Conservation (phyloP, 768 basidiomycete species). For the Russula earlei region DNA sequence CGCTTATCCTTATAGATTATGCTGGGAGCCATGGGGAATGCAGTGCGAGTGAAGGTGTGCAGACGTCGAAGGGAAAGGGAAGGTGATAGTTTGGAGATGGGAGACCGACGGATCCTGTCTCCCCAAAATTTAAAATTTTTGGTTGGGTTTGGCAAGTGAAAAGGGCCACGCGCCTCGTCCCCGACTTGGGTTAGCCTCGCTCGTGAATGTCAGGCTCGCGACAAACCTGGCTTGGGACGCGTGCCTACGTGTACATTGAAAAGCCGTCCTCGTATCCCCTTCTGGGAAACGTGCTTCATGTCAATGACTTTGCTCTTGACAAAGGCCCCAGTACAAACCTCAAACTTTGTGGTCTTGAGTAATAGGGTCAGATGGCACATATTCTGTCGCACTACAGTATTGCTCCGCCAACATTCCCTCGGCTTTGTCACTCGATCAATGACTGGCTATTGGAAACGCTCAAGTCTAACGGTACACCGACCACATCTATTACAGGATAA, state of each 20-base stretch:
- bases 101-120: not conserved
- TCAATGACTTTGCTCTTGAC: no score
- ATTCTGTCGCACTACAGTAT: not conserved
- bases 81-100: not conserved
- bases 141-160: not conserved
- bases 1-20: conserved; percentile 8
- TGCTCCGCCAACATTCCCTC: no score
- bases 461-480: no score
- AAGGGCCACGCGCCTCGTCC: no score
- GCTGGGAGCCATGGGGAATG: not conserved
- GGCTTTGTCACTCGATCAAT: no score
- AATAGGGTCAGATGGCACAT: not conserved
- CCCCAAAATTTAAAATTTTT: not conserved
- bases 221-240: not conserved
- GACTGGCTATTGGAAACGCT: no score
- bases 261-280: no score
- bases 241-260: no score
- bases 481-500: no score
- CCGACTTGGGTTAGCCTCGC: not conserved
- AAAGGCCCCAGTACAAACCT: no score
- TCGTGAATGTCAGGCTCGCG: not conserved
- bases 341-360: no score
- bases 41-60: not conserved
- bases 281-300: no score
- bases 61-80: not conserved